Percentiles rank a stretch among this genome's conserved stretches.
These are phyloP conservation scores for Fraxinus sp. DNA, from an alignment of 305 asterid genomes.

Conservation along the genomic window DNA sequence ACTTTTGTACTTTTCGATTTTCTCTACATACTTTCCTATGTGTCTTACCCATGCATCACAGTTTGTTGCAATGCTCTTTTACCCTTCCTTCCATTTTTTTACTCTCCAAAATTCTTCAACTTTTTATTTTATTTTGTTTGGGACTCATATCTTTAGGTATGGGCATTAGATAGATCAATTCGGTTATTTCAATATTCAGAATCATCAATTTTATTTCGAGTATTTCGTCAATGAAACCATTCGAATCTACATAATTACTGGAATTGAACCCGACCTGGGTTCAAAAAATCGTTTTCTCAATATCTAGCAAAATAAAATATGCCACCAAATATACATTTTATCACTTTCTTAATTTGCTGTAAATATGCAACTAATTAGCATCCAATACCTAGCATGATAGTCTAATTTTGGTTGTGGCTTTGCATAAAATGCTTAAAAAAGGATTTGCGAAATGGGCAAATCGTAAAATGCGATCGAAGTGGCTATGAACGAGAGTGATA, in stretches of 20 bases:
- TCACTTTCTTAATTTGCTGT: no score
- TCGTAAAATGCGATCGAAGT: no score
- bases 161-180: not conserved
- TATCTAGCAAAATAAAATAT: not conserved
- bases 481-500: not conserved
- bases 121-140: no score
- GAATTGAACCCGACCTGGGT: no score
- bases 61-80: not conserved
- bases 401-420: no score
- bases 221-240: not conserved
- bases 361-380: no score
- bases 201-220: not conserved
- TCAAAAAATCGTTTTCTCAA: not conserved
- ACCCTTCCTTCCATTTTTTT: not conserved
- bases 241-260: not conserved
- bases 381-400: not conserved
- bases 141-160: not conserved
- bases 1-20: not conserved
- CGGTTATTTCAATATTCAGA: no score
- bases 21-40: not conserved
- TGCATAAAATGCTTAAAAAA: not conserved
- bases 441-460: not conserved
- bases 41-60: not conserved
- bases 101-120: not conserved
- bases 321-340: not conserved